Percentiles rank a stretch among this genome's conserved stretches.
Conservation (phyloP, 495 filamentous ascomycete genomes). For the Bryoglossum gracile region DNA sequence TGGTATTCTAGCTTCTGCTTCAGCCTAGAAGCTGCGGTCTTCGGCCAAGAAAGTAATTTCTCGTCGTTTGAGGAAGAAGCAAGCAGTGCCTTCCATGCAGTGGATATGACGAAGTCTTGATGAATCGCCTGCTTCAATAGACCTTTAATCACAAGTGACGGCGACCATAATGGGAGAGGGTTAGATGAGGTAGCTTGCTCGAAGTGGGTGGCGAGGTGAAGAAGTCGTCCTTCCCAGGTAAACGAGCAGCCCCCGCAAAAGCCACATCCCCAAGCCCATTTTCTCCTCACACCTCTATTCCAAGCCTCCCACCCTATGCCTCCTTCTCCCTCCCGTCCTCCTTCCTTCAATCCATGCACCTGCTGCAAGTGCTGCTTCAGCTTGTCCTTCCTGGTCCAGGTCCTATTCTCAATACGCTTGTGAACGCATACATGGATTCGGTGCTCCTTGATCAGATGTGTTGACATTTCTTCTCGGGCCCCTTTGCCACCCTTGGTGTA, state of each 20-base stretch:
- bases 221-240: conserved; percentile 8
- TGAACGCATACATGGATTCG: conserved; percentile 9
- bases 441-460: conserved; percentile 7
- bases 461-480: not conserved
- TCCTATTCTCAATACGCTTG: conserved; percentile 2
- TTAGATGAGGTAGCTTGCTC: too few relatives aligned
- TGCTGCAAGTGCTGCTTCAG: conserved; percentile 15
- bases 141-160: conserved; percentile 6
- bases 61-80: not conserved
- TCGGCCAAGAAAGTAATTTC: not conserved
- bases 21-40: not conserved
- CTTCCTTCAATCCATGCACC: conserved; percentile 8
- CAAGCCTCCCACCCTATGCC: conserved; percentile 9
- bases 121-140: conserved; percentile 10
- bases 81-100: conserved; percentile 5
- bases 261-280: conserved; percentile 17
- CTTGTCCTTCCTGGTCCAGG: conserved; percentile 12
- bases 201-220: conserved; percentile 12
- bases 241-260: conserved; percentile 12
- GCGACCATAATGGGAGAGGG: conserved; percentile 5
- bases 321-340: too few relatives aligned
- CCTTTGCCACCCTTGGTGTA: not conserved
- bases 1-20: conserved; percentile 8
- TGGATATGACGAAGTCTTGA: conserved; percentile 2
- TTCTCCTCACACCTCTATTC: conserved; percentile 3